These are phyloP conservation scores for Aspergillus tamarii DNA, from an alignment of 2,329 filamentous ascomycete genomes.

Conservation along the genomic window DNA sequence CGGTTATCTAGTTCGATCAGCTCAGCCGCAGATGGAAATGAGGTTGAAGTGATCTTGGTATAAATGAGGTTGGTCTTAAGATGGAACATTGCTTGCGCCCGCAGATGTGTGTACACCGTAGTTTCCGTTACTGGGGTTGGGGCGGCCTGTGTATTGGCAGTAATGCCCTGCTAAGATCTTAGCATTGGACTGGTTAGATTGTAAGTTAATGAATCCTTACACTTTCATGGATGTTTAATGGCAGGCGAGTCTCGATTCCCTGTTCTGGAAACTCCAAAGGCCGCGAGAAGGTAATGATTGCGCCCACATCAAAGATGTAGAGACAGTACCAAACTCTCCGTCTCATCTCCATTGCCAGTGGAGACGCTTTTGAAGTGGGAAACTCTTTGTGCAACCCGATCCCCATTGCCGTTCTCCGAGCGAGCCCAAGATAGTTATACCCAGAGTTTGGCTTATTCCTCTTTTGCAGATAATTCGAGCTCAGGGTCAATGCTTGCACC, in stretches of 20 bases:
- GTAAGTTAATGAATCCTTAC: not conserved
- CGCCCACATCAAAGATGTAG: conserved; percentile 45
- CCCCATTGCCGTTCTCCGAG: conserved; percentile 44
- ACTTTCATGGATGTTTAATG: conserved; percentile 38
- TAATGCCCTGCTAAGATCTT: not conserved
- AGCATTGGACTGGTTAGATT: not conserved
- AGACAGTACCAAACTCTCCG: conserved; percentile 32
- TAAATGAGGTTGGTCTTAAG: conserved; percentile 35
- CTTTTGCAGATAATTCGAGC: conserved; percentile 48
- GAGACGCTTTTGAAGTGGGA: conserved; percentile 35
- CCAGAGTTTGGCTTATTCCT: conserved; percentile 47
- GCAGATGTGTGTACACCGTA: conserved; percentile 38
- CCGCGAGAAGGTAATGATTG: conserved; percentile 47
- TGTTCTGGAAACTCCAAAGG: conserved; percentile 43
- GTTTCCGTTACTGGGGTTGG: not conserved
- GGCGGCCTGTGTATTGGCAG: not conserved
- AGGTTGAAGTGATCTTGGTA: conserved; percentile 36
- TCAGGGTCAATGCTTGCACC: conserved; percentile 45
- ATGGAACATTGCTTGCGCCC: conserved; percentile 35
- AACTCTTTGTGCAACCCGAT: conserved; percentile 49
- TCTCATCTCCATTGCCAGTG: conserved; percentile 32
- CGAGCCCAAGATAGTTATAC: conserved; percentile 46
- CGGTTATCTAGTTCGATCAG: conserved; percentile 30
- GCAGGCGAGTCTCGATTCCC: conserved; percentile 41
- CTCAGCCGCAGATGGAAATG: conserved; percentile 32